A percentile compares a stretch with the other conserved stretches of the same genome.
Evolutionary conservation across 2,329 filamentous ascomycete genomes (phyloP).

Genomic region (Elsinoe fawcettii): DNA sequence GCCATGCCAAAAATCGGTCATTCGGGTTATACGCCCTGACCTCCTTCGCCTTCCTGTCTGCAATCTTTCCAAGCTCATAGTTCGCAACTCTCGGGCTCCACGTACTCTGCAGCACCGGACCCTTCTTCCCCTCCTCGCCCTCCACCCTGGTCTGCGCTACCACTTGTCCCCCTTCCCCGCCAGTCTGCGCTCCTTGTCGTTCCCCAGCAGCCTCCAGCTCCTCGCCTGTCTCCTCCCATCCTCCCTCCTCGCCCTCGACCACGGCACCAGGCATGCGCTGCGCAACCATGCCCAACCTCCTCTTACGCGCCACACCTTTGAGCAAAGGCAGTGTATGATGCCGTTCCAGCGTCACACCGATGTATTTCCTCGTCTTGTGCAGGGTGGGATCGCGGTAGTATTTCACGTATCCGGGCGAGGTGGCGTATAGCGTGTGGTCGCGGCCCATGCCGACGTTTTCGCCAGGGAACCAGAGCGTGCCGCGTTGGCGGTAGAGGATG

Average conservation of each 20-base stretch:
- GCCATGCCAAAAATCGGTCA: slow-evolving; percentile 59
- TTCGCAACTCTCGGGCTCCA: slow-evolving; percentile 39
- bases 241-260: not conserved
- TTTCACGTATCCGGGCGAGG: slow-evolving; percentile 80
- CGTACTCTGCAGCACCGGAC: slow-evolving; percentile 3
- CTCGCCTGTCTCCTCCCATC: slow-evolving; percentile 16
- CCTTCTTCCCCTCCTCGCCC: slow-evolving; percentile 18
- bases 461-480: slow-evolving; percentile 87
- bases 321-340: slow-evolving; percentile 72
- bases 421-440: slow-evolving; percentile 91
- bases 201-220: slow-evolving; percentile 14
- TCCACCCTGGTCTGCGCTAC: slow-evolving; percentile 22
- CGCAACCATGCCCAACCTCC: slow-evolving; percentile 66
- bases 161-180: slow-evolving; percentile 16
- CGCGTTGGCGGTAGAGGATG: slow-evolving; percentile 96
- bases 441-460: slow-evolving; percentile 94
- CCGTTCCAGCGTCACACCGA: slow-evolving; percentile 83
- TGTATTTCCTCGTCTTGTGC: slow-evolving; percentile 86
- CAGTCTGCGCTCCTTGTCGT: not conserved
- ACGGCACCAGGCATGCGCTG: slow-evolving; percentile 30
- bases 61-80: slow-evolving; percentile 58
- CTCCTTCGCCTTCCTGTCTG: slow-evolving; percentile 51
- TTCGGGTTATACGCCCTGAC: slow-evolving; percentile 50
- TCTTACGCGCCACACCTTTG: slow-evolving; percentile 61
- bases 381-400: slow-evolving; percentile 84